Percentiles rank a stretch among this genome's conserved stretches.
Evolutionary conservation across 2,329 filamentous ascomycete species (phyloP).

Genomic region (Purpureocillium takamizusanense): DNA sequence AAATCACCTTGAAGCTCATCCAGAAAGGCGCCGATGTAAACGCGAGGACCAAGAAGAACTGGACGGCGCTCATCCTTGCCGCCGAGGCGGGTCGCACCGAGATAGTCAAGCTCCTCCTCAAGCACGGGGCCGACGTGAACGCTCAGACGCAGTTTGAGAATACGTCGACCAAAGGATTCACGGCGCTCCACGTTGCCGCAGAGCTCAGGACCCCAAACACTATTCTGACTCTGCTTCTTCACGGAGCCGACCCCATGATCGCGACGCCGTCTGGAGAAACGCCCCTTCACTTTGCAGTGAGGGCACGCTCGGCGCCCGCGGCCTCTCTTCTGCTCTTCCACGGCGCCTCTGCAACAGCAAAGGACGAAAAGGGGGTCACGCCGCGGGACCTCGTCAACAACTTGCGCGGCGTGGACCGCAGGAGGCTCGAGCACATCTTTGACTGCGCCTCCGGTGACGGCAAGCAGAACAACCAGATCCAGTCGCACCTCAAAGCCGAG

Average conservation of each 20-base stretch:
- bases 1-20: slow-evolving; percentile 2
- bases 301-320: slow-evolving; percentile 1
- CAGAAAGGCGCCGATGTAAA: slow-evolving; percentile 6
- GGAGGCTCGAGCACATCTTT: neutral
- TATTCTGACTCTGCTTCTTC: neutral
- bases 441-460: neutral
- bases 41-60: slow-evolving; percentile 1
- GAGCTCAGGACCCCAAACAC: neutral
- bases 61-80: slow-evolving; percentile 6
- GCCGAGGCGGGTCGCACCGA: slow-evolving; percentile 4
- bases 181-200: slow-evolving; percentile 6
- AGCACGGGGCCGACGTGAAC: slow-evolving; percentile 5
- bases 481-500: too few species aligned
- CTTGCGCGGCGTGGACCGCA: neutral
- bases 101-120: slow-evolving; percentile 3
- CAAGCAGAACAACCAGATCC: neutral
- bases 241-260: neutral
- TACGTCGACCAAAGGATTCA: neutral
- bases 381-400: neutral
- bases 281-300: slow-evolving; percentile 6
- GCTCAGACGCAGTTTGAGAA: slow-evolving; percentile 4
- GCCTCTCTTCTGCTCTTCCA: slow-evolving; percentile 7
- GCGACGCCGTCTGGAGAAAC: slow-evolving; percentile 2
- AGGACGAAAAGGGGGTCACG: slow-evolving; percentile 1
- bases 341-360: slow-evolving; percentile 2